Percentiles rank a stretch among this genome's conserved stretches.
Conservation (phyloP, 2,329 filamentous ascomycete genomes). For the Aspergillus sp. region DNA sequence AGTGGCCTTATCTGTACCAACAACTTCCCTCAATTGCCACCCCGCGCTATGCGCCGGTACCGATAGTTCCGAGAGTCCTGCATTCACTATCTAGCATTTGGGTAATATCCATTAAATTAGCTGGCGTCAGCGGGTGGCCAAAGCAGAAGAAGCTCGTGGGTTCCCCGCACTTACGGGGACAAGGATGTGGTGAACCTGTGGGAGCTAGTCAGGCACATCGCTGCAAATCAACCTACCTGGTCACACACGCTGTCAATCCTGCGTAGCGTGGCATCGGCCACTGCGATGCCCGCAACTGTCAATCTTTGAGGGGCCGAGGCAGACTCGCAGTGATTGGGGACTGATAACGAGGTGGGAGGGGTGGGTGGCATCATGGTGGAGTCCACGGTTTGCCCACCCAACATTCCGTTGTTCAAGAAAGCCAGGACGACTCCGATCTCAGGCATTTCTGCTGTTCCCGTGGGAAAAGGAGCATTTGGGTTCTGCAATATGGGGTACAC, state of each 20-base stretch:
- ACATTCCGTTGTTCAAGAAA: neutral
- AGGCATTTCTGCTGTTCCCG: neutral
- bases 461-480: conserved; percentile 12
- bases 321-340: conserved; percentile 1
- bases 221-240: conserved; percentile 11
- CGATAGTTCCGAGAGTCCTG: conserved; percentile 12
- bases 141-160: conserved; percentile 6
- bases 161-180: conserved; percentile 9
- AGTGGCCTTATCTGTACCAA: conserved; percentile 35
- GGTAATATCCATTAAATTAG: neutral
- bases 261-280: conserved; percentile 12
- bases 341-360: conserved; percentile 6
- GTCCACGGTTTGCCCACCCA: neutral
- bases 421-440: neutral
- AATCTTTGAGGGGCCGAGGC: neutral
- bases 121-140: neutral
- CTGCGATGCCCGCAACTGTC: conserved; percentile 2
- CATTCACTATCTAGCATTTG: conserved; percentile 1
- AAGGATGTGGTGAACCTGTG: conserved; percentile 14
- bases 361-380: conserved; percentile 7
- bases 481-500: conserved; percentile 8
- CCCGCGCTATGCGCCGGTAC: conserved; percentile 30
- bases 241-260: conserved; percentile 6
- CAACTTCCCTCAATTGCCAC: conserved; percentile 16
- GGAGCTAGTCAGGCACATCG: conserved; percentile 15